Conservation (phyloP, 495 filamentous ascomycete genomes). For the Trichocladium antarcticum region DNA sequence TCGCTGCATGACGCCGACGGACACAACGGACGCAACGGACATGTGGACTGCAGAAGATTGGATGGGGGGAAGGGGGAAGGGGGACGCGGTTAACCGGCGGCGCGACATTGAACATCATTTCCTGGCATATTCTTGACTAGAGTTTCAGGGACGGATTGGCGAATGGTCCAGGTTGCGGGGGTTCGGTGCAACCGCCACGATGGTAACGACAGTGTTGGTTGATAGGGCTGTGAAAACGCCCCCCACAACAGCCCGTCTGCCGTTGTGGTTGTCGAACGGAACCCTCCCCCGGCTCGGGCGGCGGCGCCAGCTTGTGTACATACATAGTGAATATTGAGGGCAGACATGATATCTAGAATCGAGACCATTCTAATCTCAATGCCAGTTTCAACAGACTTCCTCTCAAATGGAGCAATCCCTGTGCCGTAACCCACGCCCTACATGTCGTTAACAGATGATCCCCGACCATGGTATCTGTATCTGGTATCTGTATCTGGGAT, state of each 20-base stretch:
- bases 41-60: neutral
- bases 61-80: neutral
- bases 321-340: neutral
- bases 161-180: neutral
- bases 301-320: constrained; percentile 1
- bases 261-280: neutral
- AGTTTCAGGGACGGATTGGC: neutral
- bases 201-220: neutral
- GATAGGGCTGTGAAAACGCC: neutral
- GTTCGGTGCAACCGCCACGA: neutral
- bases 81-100: neutral
- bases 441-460: no score
- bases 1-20: neutral
- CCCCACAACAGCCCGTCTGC: neutral
- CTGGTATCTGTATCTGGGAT: no score
- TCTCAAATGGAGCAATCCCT: no score
- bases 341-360: neutral
- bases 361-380: no score
- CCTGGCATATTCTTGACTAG: neutral
- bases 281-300: neutral
- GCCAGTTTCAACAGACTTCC: no score
- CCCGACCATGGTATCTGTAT: no score
- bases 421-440: no score
- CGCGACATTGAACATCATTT: neutral
- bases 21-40: neutral